phyloP scores from a whole-genome alignment of 495 filamentous ascomycete species.

The Xylaria acuta region DNA sequence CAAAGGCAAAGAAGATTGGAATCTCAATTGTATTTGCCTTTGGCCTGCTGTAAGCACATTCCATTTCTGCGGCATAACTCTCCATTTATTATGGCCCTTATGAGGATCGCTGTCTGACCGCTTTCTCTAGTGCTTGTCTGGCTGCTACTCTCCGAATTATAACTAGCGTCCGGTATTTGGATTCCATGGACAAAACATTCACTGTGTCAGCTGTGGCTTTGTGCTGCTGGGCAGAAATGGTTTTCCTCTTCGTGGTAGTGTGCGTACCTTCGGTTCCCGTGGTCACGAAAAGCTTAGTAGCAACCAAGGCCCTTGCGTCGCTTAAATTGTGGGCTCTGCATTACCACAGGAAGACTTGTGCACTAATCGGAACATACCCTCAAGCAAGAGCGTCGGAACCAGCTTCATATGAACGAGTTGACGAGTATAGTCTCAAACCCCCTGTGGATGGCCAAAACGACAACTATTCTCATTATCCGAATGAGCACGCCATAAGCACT shows the following conservation, averaged over 20 bases:
- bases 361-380: not conserved
- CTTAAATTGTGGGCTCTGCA: not conserved
- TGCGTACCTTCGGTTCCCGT: not conserved
- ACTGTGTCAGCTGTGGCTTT: not conserved
- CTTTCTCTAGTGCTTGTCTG: constrained; percentile 1
- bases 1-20: constrained; percentile 54
- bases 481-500: not conserved
- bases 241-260: constrained; percentile 9
- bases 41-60: constrained; percentile 54
- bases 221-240: constrained; percentile 5
- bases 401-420: not conserved
- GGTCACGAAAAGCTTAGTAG: not conserved
- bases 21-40: constrained; percentile 60
- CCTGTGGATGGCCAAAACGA: not conserved
- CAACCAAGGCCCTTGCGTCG: not conserved
- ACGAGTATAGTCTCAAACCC: not conserved
- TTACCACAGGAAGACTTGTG: not conserved
- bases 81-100: not conserved
- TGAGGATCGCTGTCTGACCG: no score
- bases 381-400: not conserved
- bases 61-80: not conserved
- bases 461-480: not conserved
- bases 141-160: constrained; percentile 1
- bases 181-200: not conserved
- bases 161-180: not conserved